A percentile compares a stretch with the other conserved stretches of the same genome.
Evolutionary conservation across 176 grass and related monocot species (phyloP).

Genomic region (Pontederia paniculata): DNA sequence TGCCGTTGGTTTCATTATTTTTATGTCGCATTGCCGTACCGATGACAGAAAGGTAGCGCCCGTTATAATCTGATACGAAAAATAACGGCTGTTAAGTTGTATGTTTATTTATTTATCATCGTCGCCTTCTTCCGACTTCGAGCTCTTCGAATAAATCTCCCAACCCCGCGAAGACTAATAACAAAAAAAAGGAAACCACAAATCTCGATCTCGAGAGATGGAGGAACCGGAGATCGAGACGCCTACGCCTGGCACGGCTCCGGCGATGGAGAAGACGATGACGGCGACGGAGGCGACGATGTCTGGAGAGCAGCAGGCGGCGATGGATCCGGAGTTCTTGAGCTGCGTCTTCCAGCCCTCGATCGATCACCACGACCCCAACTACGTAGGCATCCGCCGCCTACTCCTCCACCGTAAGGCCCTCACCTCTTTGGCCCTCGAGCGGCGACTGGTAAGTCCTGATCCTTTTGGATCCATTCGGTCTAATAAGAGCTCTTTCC

Average conservation of each 20-base stretch:
- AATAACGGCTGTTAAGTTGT: too few relatives aligned
- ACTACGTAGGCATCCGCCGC: slow-evolving; percentile 64
- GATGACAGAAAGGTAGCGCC: too few relatives aligned
- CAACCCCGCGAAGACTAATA: too few relatives aligned
- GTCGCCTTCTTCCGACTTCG: too few relatives aligned
- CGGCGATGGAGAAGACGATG: background rate
- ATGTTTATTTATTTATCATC: too few relatives aligned
- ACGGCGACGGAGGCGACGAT: background rate
- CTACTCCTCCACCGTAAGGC: slow-evolving; percentile 65
- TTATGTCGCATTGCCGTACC: too few relatives aligned
- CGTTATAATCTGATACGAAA: too few relatives aligned
- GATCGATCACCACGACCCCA: slow-evolving; percentile 42
- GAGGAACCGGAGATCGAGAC: background rate
- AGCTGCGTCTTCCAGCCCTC: slow-evolving; percentile 81
- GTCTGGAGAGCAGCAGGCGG: background rate
- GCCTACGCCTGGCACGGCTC: background rate
- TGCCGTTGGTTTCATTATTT: too few relatives aligned
- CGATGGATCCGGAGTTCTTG: slow-evolving; percentile 67
- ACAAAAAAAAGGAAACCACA: too few relatives aligned
- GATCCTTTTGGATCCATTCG: background rate
- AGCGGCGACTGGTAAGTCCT: slow-evolving; percentile 39
- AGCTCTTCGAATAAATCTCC: too few relatives aligned
- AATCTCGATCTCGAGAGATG: too few relatives aligned
- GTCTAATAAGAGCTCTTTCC: background rate
- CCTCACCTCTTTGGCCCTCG: slow-evolving; percentile 28